A percentile compares a stretch with the other conserved stretches of the same genome.
Conservation (phyloP, 345 rosid genomes). For the Microthlaspi erraticum region DNA sequence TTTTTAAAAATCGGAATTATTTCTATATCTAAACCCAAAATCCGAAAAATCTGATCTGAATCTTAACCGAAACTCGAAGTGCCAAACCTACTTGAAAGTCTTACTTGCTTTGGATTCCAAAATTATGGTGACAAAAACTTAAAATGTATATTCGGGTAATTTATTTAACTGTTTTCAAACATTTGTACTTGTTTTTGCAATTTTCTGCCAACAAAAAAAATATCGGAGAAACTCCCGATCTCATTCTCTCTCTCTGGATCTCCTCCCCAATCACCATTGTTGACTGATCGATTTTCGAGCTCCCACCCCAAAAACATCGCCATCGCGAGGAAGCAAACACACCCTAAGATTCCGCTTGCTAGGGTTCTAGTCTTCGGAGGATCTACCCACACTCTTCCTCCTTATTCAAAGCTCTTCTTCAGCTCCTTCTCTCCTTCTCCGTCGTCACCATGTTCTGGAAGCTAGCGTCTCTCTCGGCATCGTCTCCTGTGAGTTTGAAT, state of each 20-base stretch:
- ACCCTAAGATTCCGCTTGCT: not conserved
- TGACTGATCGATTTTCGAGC: slow-evolving; percentile 38
- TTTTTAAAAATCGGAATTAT: too few relatives aligned
- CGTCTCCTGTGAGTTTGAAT: slow-evolving; percentile 80
- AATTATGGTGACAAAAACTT: too few relatives aligned
- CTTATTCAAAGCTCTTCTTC: not conserved
- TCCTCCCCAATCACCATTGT: slow-evolving; percentile 37
- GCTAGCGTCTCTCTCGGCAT: slow-evolving; percentile 76
- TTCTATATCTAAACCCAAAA: too few relatives aligned
- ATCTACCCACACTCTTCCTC: slow-evolving; percentile 42
- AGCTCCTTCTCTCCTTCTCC: not conserved
- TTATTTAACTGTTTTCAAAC: not conserved
- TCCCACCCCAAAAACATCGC: slow-evolving; percentile 25
- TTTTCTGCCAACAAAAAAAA: too few relatives aligned
- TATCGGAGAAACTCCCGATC: slow-evolving; percentile 20
- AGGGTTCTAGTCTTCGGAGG: slow-evolving; percentile 47
- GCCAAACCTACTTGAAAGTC: too few relatives aligned
- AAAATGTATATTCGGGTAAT: not conserved
- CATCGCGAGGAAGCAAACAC: too few relatives aligned
- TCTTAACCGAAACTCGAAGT: too few relatives aligned
- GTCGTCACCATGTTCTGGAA: slow-evolving; percentile 83
- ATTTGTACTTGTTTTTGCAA: not conserved
- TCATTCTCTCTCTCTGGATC: slow-evolving; percentile 37
- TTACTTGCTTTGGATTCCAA: too few relatives aligned
- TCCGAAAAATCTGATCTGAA: too few relatives aligned